These are phyloP conservation scores for Cucurbita ficifolia DNA, from an alignment of 306 rosid genomes.

Conservation along the genomic window DNA sequence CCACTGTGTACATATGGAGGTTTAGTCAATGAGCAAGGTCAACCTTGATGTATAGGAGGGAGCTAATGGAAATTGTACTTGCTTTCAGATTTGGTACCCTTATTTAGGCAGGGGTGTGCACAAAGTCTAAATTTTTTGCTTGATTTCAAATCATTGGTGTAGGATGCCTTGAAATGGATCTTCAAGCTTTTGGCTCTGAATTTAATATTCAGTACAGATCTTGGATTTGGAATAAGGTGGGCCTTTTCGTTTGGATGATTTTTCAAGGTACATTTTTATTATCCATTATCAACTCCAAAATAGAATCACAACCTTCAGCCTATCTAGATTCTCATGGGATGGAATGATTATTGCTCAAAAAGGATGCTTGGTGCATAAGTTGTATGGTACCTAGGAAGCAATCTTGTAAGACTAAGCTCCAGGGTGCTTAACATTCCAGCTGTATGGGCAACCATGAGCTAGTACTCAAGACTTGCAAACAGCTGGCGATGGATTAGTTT, in stretches of 20 bases:
- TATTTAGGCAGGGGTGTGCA: background rate
- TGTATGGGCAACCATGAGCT: background rate
- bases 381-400: background rate
- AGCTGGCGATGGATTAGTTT: background rate
- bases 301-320: background rate
- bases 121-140: background rate
- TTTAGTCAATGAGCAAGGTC: background rate
- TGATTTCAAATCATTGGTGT: background rate
- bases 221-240: background rate
- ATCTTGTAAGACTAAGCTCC: background rate
- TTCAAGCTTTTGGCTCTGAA: background rate
- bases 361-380: background rate
- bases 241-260: background rate
- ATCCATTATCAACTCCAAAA: background rate
- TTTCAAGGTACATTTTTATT: background rate
- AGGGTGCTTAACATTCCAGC: background rate
- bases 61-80: background rate
- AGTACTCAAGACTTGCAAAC: background rate
- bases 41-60: background rate
- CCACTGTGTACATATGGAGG: background rate
- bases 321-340: background rate
- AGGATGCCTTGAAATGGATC: background rate
- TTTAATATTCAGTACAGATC: background rate
- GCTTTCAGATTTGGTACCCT: background rate
- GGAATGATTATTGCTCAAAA: background rate